phyloP scores from a whole-genome alignment of 371 early-diverging fungal genomes.

The Syncephalastrum racemosum region DNA sequence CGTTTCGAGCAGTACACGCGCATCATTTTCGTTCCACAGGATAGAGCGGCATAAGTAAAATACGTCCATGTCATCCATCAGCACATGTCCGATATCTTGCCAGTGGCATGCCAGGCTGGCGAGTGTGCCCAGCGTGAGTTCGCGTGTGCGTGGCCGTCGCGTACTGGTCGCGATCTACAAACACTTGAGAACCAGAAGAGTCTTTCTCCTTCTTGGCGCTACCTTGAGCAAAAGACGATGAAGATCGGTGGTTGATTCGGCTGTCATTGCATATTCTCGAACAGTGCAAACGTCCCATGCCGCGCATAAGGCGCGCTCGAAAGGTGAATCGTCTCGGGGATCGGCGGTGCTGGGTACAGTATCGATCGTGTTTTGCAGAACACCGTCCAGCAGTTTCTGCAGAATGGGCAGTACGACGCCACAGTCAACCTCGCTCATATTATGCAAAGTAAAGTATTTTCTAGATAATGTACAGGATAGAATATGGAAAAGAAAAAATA shows the following conservation, averaged over 20 bases:
- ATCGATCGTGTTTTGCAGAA: conserved; percentile 28
- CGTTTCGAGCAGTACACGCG: conserved; percentile 37
- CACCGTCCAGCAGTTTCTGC: conserved; percentile 31
- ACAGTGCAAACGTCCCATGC: conserved; percentile 47
- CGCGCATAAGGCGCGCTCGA: conserved; percentile 42
- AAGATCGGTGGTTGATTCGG: conserved; percentile 19
- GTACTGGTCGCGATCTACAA: conserved; percentile 35
- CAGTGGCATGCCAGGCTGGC: conserved; percentile 47
- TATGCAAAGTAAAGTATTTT: not conserved
- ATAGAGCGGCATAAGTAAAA: conserved; percentile 32
- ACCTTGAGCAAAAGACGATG: conserved; percentile 43
- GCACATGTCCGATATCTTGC: conserved; percentile 26
- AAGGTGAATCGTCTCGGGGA: conserved; percentile 40
- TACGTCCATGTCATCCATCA: conserved; percentile 37
- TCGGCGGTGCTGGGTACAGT: conserved; percentile 7
- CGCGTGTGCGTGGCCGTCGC: conserved; percentile 34
- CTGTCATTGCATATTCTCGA: conserved; percentile 28
- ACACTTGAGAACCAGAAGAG: too few species aligned
- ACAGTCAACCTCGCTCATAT: conserved; percentile 4
- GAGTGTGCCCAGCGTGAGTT: conserved; percentile 39
- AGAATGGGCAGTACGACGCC: conserved; percentile 32
- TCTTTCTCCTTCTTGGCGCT: conserved; percentile 1
- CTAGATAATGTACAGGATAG: too few species aligned
- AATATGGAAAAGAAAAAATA: too few species aligned
- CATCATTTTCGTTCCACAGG: conserved; percentile 44